Conservation (phyloP, 495 filamentous ascomycete genomes). For the Hyaloscypha variabilis region DNA sequence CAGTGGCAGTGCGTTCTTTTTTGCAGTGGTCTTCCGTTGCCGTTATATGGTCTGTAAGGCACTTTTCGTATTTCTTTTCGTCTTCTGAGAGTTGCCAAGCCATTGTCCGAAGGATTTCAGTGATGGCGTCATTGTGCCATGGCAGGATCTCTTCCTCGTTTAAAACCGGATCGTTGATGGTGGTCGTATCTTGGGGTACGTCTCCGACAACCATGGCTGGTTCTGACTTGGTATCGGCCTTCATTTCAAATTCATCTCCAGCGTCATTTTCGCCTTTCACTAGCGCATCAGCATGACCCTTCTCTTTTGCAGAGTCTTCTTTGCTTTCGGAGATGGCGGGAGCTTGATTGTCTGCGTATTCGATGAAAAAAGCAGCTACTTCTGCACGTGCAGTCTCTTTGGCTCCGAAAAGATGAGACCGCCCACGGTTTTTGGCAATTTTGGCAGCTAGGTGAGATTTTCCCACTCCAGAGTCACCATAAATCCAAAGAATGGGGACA, state of each 20-base stretch:
- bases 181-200: not conserved
- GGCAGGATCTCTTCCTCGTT: not conserved
- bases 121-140: not conserved
- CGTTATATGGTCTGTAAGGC: constrained; percentile 9
- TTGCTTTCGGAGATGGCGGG: not conserved
- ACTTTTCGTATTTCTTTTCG: constrained; percentile 14
- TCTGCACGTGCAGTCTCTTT: not conserved
- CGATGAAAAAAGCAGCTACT: constrained; percentile 11
- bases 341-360: not conserved
- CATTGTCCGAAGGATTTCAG: constrained; percentile 3
- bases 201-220: not conserved
- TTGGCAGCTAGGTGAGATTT: constrained; percentile 14
- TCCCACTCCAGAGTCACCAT: constrained; percentile 9
- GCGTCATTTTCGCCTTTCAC: not conserved
- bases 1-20: no score
- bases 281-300: not conserved
- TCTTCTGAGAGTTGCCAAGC: constrained; percentile 10
- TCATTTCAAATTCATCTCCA: not conserved
- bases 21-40: no score
- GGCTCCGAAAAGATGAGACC: constrained; percentile 9
- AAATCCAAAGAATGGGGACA: constrained; percentile 14
- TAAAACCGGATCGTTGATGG: not conserved
- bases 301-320: not conserved
- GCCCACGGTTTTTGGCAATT: constrained; percentile 3
- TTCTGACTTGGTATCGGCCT: not conserved